These are phyloP conservation scores for Fraxinus velutina DNA, from an alignment of 305 asterid genomes.

Conservation along the genomic window DNA sequence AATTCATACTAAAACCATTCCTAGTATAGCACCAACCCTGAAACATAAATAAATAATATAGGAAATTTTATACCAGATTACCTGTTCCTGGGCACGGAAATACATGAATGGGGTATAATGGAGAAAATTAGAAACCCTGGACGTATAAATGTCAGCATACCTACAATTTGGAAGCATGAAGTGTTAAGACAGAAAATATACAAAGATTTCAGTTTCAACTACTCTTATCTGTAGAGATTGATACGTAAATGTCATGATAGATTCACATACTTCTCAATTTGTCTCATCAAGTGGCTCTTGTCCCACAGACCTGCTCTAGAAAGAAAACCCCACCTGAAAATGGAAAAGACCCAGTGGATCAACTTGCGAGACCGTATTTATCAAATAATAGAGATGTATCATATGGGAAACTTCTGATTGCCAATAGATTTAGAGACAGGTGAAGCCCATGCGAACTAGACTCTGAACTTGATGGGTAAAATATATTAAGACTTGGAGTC, in stretches of 20 bases:
- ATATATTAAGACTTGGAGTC: not conserved
- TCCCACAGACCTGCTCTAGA: constrained; percentile 97
- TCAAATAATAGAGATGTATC: constrained; percentile 1
- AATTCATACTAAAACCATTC: not conserved
- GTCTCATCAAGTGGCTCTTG: constrained; percentile 92
- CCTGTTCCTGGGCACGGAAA: constrained; percentile 89
- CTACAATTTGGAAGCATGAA: constrained; percentile 37
- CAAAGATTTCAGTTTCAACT: not conserved
- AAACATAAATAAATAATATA: not conserved
- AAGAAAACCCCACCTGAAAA: constrained; percentile 83
- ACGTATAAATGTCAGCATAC: constrained; percentile 90
- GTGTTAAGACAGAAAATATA: not conserved
- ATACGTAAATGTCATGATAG: not conserved
- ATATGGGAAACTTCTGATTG: not conserved
- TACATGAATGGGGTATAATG: constrained; percentile 89
- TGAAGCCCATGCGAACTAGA: not conserved
- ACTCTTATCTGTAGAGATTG: not conserved
- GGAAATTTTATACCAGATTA: constrained; percentile 19
- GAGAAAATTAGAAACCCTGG: constrained; percentile 87
- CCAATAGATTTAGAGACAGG: constrained; percentile 1
- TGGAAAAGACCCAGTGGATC: constrained; percentile 6
- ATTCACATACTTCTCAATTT: constrained; percentile 73
- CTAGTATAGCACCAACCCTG: not conserved
- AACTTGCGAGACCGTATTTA: constrained; percentile 15
- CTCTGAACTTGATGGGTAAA: constrained; percentile 4